A percentile compares a stretch with the other conserved stretches of the same genome.
Conservation (phyloP, 352 stramenopile genomes). For the Pythium sp. region DNA sequence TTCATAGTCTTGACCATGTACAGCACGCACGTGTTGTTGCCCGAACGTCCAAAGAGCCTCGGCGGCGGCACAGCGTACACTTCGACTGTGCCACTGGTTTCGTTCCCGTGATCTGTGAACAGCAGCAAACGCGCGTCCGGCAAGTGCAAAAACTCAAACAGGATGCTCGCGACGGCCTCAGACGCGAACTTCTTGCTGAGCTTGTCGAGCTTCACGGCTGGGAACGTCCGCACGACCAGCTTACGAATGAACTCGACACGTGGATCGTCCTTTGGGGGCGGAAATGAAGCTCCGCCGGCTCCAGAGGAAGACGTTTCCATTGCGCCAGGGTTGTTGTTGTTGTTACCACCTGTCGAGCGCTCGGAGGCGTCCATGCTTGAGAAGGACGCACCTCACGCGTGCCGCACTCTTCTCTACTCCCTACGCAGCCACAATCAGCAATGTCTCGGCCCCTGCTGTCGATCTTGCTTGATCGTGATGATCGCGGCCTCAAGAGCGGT, state of each 20-base stretch:
- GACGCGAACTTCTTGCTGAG: slow-evolving; percentile 63
- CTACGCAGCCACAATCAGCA: background rate
- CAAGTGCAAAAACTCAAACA: slow-evolving; percentile 78
- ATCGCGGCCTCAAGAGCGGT: too few species aligned
- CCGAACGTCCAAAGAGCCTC: slow-evolving; percentile 31
- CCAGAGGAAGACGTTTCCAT: background rate
- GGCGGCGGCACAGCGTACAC: slow-evolving; percentile 63
- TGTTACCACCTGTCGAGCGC: background rate
- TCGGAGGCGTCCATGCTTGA: background rate
- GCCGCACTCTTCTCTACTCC: background rate
- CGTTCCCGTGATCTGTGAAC: slow-evolving; percentile 68
- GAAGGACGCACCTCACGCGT: background rate
- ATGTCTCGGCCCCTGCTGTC: background rate
- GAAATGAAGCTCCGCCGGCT: background rate
- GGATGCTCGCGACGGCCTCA: slow-evolving; percentile 45
- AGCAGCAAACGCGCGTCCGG: slow-evolving; percentile 57
- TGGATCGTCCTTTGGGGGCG: slow-evolving; percentile 47
- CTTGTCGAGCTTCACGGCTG: slow-evolving; percentile 50
- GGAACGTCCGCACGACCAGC: slow-evolving; percentile 66
- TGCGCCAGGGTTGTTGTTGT: background rate
- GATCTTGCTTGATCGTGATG: too few species aligned
- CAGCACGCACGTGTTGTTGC: slow-evolving; percentile 41
- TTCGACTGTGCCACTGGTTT: slow-evolving; percentile 45
- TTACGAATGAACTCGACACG: slow-evolving; percentile 65
- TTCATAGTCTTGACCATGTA: slow-evolving; percentile 79